Base-by-base conservation (phyloP, 371 early-diverging fungal species). In the Mortierella sp. region DNA sequence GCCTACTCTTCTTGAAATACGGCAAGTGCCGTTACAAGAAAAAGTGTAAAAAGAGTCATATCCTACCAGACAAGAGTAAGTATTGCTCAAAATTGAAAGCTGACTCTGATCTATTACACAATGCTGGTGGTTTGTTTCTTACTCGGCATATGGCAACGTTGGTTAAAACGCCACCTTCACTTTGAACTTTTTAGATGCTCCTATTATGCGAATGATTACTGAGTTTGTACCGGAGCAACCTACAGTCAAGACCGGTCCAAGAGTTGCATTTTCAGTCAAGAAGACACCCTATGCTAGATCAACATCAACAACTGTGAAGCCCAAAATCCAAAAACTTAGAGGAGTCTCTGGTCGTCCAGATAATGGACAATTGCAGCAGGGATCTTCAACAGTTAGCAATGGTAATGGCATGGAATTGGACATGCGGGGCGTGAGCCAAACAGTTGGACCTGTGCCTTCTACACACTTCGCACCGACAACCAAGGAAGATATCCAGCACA, bases 11-110 rank as follows among this genome's bases (percentile, higher is more conserved):
- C 61, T 61, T 80, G 28, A 80, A 80, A 49, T 70, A 74, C 32
- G 75, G 80, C 71, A 80, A 80, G 61, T 80, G 80, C 13, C 80
- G 80, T 8, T 80, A 80, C 49, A 70, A 70, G 47, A 74, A 74
- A 31, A 80, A 74, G 47, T 80, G 80, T 62, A 80, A 80, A 54
- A 66, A 56, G 61, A 80, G 80, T 58, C 80, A 80, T 43, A 66
- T 59, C 13, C 22, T 67, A 10, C 80, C 71, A 3, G 75, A 74
- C 47, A 66, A 66, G 42, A 60, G 80, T 80, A 71, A 51, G 66
- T 19, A 13, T 4, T 17, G 9, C 12, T 23, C 13, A 26, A 3
- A 60, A 26, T 26, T 26, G 23, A 53, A 53, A 26, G 6, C n/a
- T 45, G 45, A 19, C 17, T 45, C n/a, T n/a, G n/a, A n/a, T n/a